Base-by-base conservation (phyloP, 2,329 filamentous ascomycete genomes). In the Herpotrichia juniperi region DNA sequence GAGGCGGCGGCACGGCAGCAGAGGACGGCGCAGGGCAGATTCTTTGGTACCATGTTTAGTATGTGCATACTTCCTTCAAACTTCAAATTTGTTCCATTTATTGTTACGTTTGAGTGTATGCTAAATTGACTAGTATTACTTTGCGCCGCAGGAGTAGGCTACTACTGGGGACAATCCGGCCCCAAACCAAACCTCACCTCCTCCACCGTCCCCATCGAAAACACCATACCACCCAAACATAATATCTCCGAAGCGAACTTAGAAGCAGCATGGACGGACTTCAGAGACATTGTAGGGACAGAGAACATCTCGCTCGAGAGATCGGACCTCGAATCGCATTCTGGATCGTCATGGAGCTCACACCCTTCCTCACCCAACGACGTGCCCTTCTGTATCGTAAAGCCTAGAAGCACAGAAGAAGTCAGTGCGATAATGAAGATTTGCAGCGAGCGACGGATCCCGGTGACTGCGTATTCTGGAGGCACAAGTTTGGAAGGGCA, bases 401-500 rank as follows among this genome's bases (percentile, higher is more conserved):
- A 87, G 68, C 93, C 92, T 0, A 79, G 76, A 37, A 85, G 81
- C 30, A 97, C 93, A 1, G 88, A 93, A 58, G 88, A 97, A 63
- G 91, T 96, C 8, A 88, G 89, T n/a, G 79, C 82, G 57, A 85
- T 97, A 53, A 93, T 96, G 87, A 93, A 93, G 77, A 78, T 96
- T 50, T 96, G 93, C 77, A 90, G 96, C 72, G 75, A 79, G 66
- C 81, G 93, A 34, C 81, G 82, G 50, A 94, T 97, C 57, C 93
- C 93, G 4, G 91, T 96, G 21, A 93, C 90, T 3, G 88, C 87
- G 2, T 96, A 92, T 76, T 91, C 88, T 51, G 93, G 93, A 37
- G 93, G 93, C 28, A 96, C 93, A 7, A 93, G 89, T 65, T 79
- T 97, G 26, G 93, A 97, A 75, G 93, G 93, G 1, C 91, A 96